Base-by-base conservation (phyloP, 176 grass and related monocot species). In the Guadua angustifolia region DNA sequence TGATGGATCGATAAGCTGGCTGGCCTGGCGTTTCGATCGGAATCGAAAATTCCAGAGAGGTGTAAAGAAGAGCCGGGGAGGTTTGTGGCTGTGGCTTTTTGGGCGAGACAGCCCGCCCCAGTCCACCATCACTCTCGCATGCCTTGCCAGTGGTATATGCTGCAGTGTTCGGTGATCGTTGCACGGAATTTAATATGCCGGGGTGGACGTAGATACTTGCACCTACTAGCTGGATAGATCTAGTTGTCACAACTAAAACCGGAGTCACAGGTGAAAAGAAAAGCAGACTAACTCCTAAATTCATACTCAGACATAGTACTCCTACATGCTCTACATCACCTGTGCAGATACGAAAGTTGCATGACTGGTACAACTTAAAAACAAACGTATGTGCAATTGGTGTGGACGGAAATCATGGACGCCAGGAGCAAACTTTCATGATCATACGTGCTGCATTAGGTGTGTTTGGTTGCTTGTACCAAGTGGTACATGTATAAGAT, bases 91-190 rank as follows among this genome's bases (percentile, higher is more conserved):
- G 29, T 29, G 29, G 29, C 1, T 29, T 29, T 29, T 29, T 29
- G 29, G 29, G 29, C 29, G 29, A 29, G 35, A 36, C 24, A 79
- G 26, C 76, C 57, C 35, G 53, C 2, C 19, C 56, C 21, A 16
- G 56, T 9, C 8, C 56, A 58, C 56, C 77, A 5, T n/a, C 42
- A 9, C 22, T 29, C 46, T 43, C 40, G 16, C 58, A n/a, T 72
- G 67, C 25, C 58, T 29, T 72, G 67, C 25, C 67, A 39, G 53
- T n/a, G 50, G 50, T 39, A 49, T 53, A 10, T 17, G 15, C 56
- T 9, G 49, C 74, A 40, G 32, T 6, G 73, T 63, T 88, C 40
- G 82, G 82, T 85, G 69, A 75, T 68, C 16, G 42, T 52, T 85
- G 7, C 62, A 44, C 5, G 24, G 52, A 80, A 89, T 81, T 80